These are phyloP conservation scores for Microcos paniculata DNA, from an alignment of 345 rosid genomes.

Conservation along the genomic window DNA sequence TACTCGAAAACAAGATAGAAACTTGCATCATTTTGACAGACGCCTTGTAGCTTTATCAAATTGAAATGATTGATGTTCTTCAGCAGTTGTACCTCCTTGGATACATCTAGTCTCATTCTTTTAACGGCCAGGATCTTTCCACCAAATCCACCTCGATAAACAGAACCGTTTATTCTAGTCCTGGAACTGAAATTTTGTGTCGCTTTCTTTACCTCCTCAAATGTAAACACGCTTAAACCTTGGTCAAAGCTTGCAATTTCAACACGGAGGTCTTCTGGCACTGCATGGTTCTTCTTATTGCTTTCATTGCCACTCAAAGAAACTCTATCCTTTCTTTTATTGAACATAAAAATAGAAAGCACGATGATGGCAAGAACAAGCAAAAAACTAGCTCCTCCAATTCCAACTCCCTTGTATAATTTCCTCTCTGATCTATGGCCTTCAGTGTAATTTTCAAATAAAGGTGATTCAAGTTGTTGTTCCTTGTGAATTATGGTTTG, in stretches of 20 bases:
- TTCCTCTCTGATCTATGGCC: conserved; percentile 20
- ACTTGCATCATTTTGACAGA: conserved; percentile 29
- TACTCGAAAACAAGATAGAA: conserved; percentile 42
- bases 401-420: conserved; percentile 19
- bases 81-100: conserved; percentile 43
- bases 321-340: conserved; percentile 18
- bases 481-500: conserved; percentile 23
- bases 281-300: background rate
- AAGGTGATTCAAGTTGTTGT: conserved; percentile 7
- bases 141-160: conserved; percentile 36
- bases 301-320: background rate
- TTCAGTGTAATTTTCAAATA: background rate
- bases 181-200: conserved; percentile 37
- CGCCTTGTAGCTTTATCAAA: conserved; percentile 39
- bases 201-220: conserved; percentile 37
- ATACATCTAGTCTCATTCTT: conserved; percentile 30
- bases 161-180: conserved; percentile 40
- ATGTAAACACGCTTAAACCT: conserved; percentile 27
- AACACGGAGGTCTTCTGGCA: conserved; percentile 27
- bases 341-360: conserved; percentile 17
- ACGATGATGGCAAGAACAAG: conserved; percentile 13
- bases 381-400: conserved; percentile 33
- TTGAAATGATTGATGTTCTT: conserved; percentile 49
- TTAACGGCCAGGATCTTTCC: conserved; percentile 41
- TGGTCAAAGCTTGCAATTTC: conserved; percentile 47